phyloP scores from a whole-genome alignment of 163 green algal species.

The Coccomyxa subellipsoidea region DNA sequence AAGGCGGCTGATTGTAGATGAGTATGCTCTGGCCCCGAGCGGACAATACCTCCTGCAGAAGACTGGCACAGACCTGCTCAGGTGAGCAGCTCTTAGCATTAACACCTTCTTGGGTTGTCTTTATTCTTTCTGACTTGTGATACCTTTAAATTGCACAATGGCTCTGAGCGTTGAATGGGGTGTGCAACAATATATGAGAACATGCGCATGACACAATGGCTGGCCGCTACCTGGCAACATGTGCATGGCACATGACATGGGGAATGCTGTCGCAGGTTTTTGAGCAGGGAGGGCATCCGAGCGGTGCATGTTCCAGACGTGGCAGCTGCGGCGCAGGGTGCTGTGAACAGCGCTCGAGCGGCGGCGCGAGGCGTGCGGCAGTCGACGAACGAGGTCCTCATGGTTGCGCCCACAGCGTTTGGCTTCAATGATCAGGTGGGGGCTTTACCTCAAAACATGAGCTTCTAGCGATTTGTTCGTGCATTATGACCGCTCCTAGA shows the following conservation, averaged over 20 bases:
- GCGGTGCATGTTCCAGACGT: constrained; percentile 67
- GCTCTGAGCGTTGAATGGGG: too few relatives aligned
- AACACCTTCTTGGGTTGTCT: too few relatives aligned
- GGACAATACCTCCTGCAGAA: neutral
- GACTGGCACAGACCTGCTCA: neutral
- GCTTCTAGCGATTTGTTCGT: too few relatives aligned
- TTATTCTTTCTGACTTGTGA: too few relatives aligned
- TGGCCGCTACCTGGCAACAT: too few relatives aligned
- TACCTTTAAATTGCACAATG: too few relatives aligned
- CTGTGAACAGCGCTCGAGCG: constrained; percentile 20
- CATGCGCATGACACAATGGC: too few relatives aligned
- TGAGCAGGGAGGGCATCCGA: constrained; percentile 34
- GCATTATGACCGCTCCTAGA: too few relatives aligned
- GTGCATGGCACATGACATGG: too few relatives aligned
- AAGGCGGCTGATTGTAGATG: constrained; percentile 66
- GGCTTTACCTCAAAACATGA: too few relatives aligned
- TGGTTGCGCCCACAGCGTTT: constrained; percentile 94
- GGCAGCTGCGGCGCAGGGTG: constrained; percentile 6
- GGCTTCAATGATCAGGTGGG: constrained; percentile 83
- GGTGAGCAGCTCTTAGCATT: neutral
- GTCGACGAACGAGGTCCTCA: constrained; percentile 71
- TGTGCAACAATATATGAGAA: too few relatives aligned
- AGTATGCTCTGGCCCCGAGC: constrained; percentile 45
- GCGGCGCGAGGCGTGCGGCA: constrained; percentile 31
- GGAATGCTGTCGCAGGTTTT: constrained; percentile 34